Evolutionary conservation across 2,329 filamentous ascomycete genomes (phyloP), one percentile per base, ranked within the genome.

Genomic region (Furcasterigmium furcatum): DNA sequence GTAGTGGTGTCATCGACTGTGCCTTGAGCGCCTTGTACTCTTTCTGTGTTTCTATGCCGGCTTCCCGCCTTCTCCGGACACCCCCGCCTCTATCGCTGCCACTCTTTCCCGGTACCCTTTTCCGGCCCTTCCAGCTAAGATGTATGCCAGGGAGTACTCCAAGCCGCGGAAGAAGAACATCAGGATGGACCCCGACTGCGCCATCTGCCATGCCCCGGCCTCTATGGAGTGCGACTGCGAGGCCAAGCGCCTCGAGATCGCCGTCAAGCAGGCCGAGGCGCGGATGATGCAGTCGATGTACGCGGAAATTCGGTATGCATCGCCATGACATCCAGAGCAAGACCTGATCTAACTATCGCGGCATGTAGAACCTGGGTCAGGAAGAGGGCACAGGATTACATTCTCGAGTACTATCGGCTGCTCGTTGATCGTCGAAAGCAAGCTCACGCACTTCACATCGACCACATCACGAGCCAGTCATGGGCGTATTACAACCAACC

Each of bases 131-230:
- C 7, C 24, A 27, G 66, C 71, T 74, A 73, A 75, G 62, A 79
- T 79, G 74, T 73, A 72, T 69, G 52, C 63, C 59, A 77, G 68
- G 70, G 69, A 72, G 46, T 59, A 64, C 51, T 51, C 45, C 25
- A 36, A 19, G n/a, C 45, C 53, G 29, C 67, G 70, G 57, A 77
- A 76, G 64, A 61, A 68, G 50, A 56, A 76, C 61, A 73, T 78
- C 63, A 82, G 74, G 64, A 85, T 85, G 80, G 82, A 86, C 57
- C 82, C 82, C 36, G 80, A 85, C 65, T 87, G 83, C 64, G 82
- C 82, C 44, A 82, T 87, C 59, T 86, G 83, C 63, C 72, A 73
- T 57, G 73, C 75, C 51, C 80, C 82, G 50, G 80, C 82, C 38
- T 71, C 69, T 35, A 60, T 74, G 54, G 72, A 69, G 50, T 87